Percentiles rank a stretch among this genome's conserved stretches.
Conservation (phyloP, 352 stramenopile species). For the Elongisporangium undulatum region DNA sequence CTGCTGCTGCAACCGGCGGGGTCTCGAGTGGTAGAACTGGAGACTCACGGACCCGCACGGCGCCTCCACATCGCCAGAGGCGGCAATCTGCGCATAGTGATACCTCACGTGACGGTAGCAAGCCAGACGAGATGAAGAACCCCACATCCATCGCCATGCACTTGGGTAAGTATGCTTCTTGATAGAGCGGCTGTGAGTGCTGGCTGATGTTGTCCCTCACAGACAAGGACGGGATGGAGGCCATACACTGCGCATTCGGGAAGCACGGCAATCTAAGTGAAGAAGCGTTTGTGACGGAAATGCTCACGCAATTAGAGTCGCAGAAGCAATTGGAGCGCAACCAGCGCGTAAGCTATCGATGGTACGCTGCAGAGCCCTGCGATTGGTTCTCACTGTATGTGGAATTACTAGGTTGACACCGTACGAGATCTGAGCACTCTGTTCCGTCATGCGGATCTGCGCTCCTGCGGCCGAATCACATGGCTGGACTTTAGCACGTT, state of each 20-base stretch:
- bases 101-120: not conserved
- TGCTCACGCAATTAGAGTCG: constrained; percentile 22
- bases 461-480: constrained; percentile 17
- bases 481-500: constrained; percentile 47
- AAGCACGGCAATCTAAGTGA: constrained; percentile 21
- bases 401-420: constrained; percentile 23
- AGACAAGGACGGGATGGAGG: constrained; percentile 37
- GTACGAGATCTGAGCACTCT: constrained; percentile 28
- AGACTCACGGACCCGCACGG: not conserved
- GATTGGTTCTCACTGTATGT: not conserved
- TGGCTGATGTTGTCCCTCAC: not conserved
- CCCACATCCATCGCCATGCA: constrained; percentile 8
- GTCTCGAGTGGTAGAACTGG: not conserved
- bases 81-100: not conserved
- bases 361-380: not conserved
- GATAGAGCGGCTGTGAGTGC: not conserved
- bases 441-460: constrained; percentile 37
- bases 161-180: constrained; percentile 3
- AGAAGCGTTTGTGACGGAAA: constrained; percentile 37
- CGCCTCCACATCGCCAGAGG: not conserved
- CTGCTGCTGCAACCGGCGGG: not conserved
- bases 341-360: constrained; percentile 17
- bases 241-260: constrained; percentile 32
- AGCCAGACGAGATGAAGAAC: not conserved
- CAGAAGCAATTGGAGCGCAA: constrained; percentile 8